phyloP scores from a whole-genome alignment of 139 green algal genomes.

The Auxenochlorella protothecoides region DNA sequence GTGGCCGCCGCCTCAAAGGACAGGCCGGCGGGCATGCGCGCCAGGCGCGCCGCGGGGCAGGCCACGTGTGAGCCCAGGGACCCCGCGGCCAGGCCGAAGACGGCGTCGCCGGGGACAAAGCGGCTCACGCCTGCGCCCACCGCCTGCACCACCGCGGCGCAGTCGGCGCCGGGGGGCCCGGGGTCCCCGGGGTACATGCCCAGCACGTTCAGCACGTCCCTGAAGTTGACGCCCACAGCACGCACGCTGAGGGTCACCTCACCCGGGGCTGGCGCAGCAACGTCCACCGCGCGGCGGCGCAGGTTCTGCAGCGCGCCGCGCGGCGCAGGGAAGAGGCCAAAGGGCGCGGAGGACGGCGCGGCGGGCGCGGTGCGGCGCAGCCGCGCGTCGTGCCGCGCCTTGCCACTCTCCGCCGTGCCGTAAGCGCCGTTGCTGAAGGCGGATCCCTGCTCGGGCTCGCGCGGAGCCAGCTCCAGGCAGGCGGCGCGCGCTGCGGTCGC shows the following conservation, averaged over 20 bases:
- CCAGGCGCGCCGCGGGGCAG: constrained; percentile 42
- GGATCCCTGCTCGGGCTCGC: too few species aligned
- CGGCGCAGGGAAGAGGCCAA: constrained; percentile 24
- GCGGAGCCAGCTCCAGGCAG: too few species aligned
- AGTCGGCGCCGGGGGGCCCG: constrained; percentile 43
- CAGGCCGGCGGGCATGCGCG: constrained; percentile 44
- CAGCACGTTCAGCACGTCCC: constrained; percentile 57
- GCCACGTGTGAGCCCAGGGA: constrained; percentile 60
- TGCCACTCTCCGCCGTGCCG: too few species aligned
- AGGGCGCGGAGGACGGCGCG: constrained; percentile 5
- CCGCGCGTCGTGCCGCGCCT: not conserved
- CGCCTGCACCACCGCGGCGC: constrained; percentile 36
- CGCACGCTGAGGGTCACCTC: constrained; percentile 27
- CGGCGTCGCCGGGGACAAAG: constrained; percentile 34
- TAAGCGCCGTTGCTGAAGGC: too few species aligned
- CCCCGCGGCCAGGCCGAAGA: constrained; percentile 69
- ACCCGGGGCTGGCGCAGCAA: not conserved
- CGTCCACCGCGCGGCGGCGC: constrained; percentile 21
- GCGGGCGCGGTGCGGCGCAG: constrained; percentile 8
- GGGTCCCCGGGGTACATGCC: constrained; percentile 54
- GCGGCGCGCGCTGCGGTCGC: too few species aligned
- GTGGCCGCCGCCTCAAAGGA: constrained; percentile 59
- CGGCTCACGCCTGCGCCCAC: constrained; percentile 1
- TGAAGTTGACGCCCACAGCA: constrained; percentile 50
- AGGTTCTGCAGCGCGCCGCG: constrained; percentile 49